Evolutionary conservation across 192 early-diverging fungal genomes (phyloP).

Genomic region (Diversispora eburnea): DNA sequence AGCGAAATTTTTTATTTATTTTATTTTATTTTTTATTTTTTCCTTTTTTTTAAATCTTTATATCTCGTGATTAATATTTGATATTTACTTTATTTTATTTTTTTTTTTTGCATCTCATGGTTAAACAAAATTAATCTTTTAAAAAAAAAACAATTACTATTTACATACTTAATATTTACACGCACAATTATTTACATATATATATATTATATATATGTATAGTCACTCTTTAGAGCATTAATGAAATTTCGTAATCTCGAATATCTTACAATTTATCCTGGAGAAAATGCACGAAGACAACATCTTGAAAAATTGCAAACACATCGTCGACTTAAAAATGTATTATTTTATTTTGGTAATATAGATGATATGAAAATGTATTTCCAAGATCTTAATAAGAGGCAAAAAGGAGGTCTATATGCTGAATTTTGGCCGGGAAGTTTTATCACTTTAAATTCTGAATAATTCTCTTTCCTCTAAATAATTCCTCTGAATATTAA

Average conservation of each 20-base stretch:
- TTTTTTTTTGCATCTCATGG: too few species aligned
- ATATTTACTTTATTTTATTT: too few species aligned
- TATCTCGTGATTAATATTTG: too few species aligned
- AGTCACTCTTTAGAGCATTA: neutral
- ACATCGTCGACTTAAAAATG: slow-evolving; percentile 13
- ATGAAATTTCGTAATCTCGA: slow-evolving; percentile 8
- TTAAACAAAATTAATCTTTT: too few species aligned
- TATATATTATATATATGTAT: too few species aligned
- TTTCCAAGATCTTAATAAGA: neutral
- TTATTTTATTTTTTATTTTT: neutral
- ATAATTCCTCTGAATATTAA: too few species aligned
- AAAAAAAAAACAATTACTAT: too few species aligned
- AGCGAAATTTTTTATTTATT: neutral
- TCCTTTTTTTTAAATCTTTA: neutral
- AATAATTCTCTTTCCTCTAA: neutral
- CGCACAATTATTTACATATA: too few species aligned
- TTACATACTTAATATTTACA: too few species aligned
- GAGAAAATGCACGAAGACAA: neutral
- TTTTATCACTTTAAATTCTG: neutral
- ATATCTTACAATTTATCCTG: slow-evolving; percentile 6
- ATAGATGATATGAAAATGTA: slow-evolving; percentile 2
- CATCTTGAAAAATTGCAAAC: slow-evolving; percentile 15
- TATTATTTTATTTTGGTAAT: slow-evolving; percentile 1
- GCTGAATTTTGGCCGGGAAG: slow-evolving; percentile 4
- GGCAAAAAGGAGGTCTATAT: neutral